Evolutionary conservation across 2,329 filamentous ascomycete species (phyloP).

Genomic region (Acrodontium crateriforme): DNA sequence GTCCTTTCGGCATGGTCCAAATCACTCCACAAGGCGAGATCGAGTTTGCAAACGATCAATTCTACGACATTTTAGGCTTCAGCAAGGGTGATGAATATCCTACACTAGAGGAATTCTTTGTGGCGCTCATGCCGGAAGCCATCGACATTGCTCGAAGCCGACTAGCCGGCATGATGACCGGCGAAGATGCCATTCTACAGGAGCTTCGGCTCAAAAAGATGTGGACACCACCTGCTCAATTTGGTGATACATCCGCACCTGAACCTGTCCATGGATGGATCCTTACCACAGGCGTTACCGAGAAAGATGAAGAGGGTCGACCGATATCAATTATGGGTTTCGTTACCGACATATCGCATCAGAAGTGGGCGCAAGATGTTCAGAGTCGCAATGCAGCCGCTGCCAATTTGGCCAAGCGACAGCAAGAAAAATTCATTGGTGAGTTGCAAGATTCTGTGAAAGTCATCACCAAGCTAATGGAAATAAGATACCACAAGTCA

Average conservation of each 20-base stretch:
- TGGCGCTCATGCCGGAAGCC: constrained; percentile 2
- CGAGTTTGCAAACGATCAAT: constrained; percentile 26
- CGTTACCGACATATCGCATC: constrained; percentile 15
- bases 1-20: constrained; percentile 25
- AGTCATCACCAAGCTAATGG: too few relatives aligned
- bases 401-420: constrained; percentile 12
- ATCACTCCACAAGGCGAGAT: constrained; percentile 20
- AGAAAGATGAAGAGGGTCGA: constrained; percentile 9
- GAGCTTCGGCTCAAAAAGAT: constrained; percentile 8
- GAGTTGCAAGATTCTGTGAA: too few relatives aligned
- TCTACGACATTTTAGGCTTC: constrained; percentile 11
- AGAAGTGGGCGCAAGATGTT: constrained; percentile 17
- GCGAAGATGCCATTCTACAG: constrained; percentile 2
- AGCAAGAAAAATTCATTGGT: constrained; percentile 19
- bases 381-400: constrained; percentile 9
- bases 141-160: constrained; percentile 4
- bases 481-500: constrained; percentile 23
- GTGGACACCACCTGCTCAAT: constrained; percentile 7
- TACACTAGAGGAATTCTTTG: constrained; percentile 3
- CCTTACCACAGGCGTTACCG: constrained; percentile 6
- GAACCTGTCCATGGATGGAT: constrained; percentile 6
- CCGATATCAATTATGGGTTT: constrained; percentile 11
- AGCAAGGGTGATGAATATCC: constrained; percentile 1
- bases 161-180: constrained; percentile 5
- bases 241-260: constrained; percentile 1